Base-by-base conservation (phyloP, 202 grass and related monocot species). In the Musa balbisiana region DNA sequence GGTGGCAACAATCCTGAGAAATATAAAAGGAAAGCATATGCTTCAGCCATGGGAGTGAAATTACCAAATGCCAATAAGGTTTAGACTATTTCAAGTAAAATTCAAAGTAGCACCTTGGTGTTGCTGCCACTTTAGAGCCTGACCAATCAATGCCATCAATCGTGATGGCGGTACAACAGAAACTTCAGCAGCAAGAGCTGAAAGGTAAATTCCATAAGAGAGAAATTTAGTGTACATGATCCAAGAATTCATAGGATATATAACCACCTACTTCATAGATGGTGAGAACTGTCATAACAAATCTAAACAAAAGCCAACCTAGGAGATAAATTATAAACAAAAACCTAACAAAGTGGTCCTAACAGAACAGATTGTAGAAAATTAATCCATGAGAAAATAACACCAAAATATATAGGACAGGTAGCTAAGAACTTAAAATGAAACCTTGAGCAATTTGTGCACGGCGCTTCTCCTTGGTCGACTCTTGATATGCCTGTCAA, bases 41-140 rank as follows among this genome's bases (percentile, higher is more conserved):
- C 16, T 13, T 74, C 29, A 73, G 33, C 19, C 29, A 49, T 67
- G 62, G 53, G 24, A 73, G 19, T 22, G 24, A 67, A 77, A 75
- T 8, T 15, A 73, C 12, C 24, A 19, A 56, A n/a, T 51, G 53
- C 24, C 23, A 33, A 56, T 26, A 56, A 27, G 24, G 24, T 73
- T 27, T 3, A 73, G 8, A 9, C 33, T 43, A 43, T 43, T 43
- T 43, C 49, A 49, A 52, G 49, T 71, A 10, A 19, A 71, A 21
- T 21, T 3, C 55, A 56, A 17, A 10, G 1, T 55, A 2, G 4
- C 8, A 73, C 95, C 95, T 90, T 98, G 95, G 82, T 94, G 88
- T 78, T 98, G 95, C 71, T 98, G 95, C 95, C 95, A 98, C 84
- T 98, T 98, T 76, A 98, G 84, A 84, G 95, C 87, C 77, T 94